A percentile compares a stretch with the other conserved stretches of the same genome.
phyloP scores from a whole-genome alignment of 805 yeast genomes.

The Dipodascus albidus region DNA sequence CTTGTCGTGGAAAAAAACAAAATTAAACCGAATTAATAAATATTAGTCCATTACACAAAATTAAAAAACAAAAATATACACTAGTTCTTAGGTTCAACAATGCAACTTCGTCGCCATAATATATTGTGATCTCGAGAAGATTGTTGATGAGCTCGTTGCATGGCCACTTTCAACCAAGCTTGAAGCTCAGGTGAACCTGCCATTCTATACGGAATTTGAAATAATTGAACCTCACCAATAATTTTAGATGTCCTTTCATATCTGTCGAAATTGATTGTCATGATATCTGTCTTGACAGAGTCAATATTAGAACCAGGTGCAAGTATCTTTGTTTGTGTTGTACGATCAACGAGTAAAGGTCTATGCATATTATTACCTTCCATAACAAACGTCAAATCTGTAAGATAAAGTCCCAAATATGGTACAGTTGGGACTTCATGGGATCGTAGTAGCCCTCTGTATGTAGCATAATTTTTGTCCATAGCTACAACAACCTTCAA shows the following conservation, averaged over 20 bases:
- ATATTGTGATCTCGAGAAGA: slow-evolving; percentile 21
- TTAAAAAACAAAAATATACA: not conserved
- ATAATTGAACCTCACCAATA: slow-evolving; percentile 24
- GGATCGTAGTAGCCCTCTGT: slow-evolving; percentile 17
- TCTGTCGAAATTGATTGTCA: slow-evolving; percentile 26
- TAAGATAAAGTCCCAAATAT: slow-evolving; percentile 25
- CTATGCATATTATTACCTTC: slow-evolving; percentile 25
- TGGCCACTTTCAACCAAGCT: slow-evolving; percentile 24
- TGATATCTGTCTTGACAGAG: slow-evolving; percentile 6
- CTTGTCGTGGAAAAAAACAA: no score
- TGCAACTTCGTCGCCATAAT: slow-evolving; percentile 26
- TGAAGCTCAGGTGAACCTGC: slow-evolving; percentile 18
- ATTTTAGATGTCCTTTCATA: slow-evolving; percentile 21
- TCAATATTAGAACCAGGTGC: slow-evolving; percentile 9
- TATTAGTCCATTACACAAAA: not conserved
- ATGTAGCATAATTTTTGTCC: slow-evolving; percentile 25
- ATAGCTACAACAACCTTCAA: slow-evolving; percentile 22
- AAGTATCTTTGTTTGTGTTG: not conserved
- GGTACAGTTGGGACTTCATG: slow-evolving; percentile 23
- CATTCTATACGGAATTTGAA: slow-evolving; percentile 19
- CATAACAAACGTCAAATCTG: slow-evolving; percentile 27
- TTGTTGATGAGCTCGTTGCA: slow-evolving; percentile 21
- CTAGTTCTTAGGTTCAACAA: slow-evolving; percentile 23
- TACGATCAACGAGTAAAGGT: slow-evolving; percentile 2
- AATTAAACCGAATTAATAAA: no score